A percentile compares a stretch with the other conserved stretches of the same genome.
These are phyloP conservation scores for Pseudocercospora macadamiae DNA, from an alignment of 2,329 filamentous ascomycete species.

Conservation along the genomic window DNA sequence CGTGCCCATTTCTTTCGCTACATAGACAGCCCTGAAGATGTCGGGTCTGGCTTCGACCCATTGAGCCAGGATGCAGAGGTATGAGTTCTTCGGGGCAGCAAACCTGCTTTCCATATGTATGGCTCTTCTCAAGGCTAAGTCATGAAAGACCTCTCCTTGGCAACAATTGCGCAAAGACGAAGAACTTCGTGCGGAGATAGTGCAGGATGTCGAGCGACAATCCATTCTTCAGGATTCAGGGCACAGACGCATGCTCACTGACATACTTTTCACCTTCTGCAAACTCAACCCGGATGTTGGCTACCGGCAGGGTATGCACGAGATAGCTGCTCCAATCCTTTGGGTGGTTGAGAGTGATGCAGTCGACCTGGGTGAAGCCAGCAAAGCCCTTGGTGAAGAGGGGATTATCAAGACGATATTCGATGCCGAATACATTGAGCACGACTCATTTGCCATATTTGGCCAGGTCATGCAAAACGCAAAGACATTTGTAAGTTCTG, in stretches of 20 bases:
- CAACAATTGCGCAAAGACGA: conserved; percentile 84
- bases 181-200: conserved; percentile 80
- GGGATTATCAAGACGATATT: conserved; percentile 52
- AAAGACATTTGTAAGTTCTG: conserved; percentile 63
- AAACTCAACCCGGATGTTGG: conserved; percentile 85
- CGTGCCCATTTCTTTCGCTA: conserved; percentile 76
- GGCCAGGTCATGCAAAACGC: conserved; percentile 78
- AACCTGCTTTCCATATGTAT: conserved; percentile 17
- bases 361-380: conserved; percentile 54
- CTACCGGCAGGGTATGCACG: conserved; percentile 99
- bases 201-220: conserved; percentile 94
- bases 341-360: conserved; percentile 81
- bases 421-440: conserved; percentile 76
- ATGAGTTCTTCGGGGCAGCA: conserved; percentile 34
- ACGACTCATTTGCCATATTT: conserved; percentile 88
- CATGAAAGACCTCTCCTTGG: conserved; percentile 77
- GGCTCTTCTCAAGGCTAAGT: conserved; percentile 46
- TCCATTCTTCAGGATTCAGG: conserved; percentile 77
- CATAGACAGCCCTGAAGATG: conserved; percentile 80
- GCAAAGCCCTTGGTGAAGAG: conserved; percentile 36
- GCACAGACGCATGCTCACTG: conserved; percentile 79
- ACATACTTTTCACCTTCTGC: conserved; percentile 92
- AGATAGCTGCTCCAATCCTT: conserved; percentile 85
- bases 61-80: conserved; percentile 79
- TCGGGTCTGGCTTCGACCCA: conserved; percentile 76